Conservation (phyloP, 371 early-diverging fungal species). For the Sporodiniella umbellata region DNA sequence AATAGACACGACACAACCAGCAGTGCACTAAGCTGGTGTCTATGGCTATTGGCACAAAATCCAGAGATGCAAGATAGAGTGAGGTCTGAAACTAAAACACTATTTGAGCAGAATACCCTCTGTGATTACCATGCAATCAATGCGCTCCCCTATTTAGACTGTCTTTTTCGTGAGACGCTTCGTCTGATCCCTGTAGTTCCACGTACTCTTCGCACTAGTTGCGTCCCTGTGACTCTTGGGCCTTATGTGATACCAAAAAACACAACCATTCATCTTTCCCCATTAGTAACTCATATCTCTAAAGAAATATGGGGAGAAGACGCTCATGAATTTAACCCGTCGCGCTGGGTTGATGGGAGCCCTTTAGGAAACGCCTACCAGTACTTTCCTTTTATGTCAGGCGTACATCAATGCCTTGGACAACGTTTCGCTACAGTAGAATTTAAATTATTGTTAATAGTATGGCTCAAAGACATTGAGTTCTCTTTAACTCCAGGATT, state of each 20-base stretch:
- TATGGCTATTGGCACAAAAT: conserved; percentile 46
- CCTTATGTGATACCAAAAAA: conserved; percentile 52
- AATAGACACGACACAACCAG: conserved; percentile 59
- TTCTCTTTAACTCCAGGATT: conserved; percentile 28
- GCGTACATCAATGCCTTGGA: conserved; percentile 38
- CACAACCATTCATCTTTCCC: conserved; percentile 37
- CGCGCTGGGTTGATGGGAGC: conserved; percentile 49
- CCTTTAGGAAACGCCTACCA: conserved; percentile 35
- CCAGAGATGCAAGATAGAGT: conserved; percentile 39
- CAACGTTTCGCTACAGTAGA: conserved; percentile 31
- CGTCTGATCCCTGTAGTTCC: conserved; percentile 53
- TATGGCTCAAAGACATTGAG: conserved; percentile 22
- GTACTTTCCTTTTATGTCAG: conserved; percentile 61
- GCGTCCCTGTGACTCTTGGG: conserved; percentile 40
- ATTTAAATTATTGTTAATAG: conserved; percentile 25
- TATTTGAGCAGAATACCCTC: conserved; percentile 9
- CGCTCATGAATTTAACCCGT: conserved; percentile 58
- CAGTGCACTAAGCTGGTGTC: conserved; percentile 49
- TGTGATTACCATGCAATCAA: conserved; percentile 39
- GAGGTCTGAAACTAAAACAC: conserved; percentile 31
- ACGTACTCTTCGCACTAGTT: conserved; percentile 36
- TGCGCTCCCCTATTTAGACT: conserved; percentile 34
- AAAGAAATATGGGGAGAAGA: conserved; percentile 64
- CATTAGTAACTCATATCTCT: conserved; percentile 44
- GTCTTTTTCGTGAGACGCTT: conserved; percentile 44